Base-by-base conservation (phyloP, 2,329 filamentous ascomycete genomes). In the Botryotinia convoluta region DNA sequence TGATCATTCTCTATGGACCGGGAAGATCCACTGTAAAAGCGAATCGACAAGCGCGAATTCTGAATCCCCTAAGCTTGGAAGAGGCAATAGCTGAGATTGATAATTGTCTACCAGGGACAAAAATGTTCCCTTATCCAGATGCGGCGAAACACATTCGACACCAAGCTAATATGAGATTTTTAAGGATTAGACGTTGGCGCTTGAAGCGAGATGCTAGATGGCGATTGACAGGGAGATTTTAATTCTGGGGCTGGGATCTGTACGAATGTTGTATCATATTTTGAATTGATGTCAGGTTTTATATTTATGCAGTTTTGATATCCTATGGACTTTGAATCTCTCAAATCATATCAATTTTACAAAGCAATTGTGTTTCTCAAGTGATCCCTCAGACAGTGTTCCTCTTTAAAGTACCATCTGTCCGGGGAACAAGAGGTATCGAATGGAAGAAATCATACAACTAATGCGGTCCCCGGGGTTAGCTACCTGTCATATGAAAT, bases 1-100 rank as follows among this genome's bases (percentile, higher is more conserved):
- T 81, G 12, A 62, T 79, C 32, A 74, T 73, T 22, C 77, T 79
- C 18, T 80, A 77, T 63, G 79, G 80, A 1, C 76, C 75, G 1
- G 75, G 76, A 37, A 54, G 37, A 39, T 81, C 79, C 5, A 74
- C 64, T 26, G 71, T 64, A 14, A 63, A 37, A 26, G 73, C 76
- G 48, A 80, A 80, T 63, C 72, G 74, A 64, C 39, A 37, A n/a
- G 77, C 22, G 62, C 73, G 63, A 57, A 45, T 8, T 69, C 7
- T 57, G n/a, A 74, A 72, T 74, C 29, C 69, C 4, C 20, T 73
- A 45, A 44, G 32, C 3, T 65, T 79, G 54, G 44, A 76, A 54
- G 74, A 76, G 14, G 75, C 75, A 67, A 57, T 77, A 16, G 44
- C 54, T 26, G 69, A 77, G 61, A 74, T 79, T 42, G 75, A 80